phyloP scores from a whole-genome alignment of 495 filamentous ascomycete genomes.

The Penicillium malachiteum region DNA sequence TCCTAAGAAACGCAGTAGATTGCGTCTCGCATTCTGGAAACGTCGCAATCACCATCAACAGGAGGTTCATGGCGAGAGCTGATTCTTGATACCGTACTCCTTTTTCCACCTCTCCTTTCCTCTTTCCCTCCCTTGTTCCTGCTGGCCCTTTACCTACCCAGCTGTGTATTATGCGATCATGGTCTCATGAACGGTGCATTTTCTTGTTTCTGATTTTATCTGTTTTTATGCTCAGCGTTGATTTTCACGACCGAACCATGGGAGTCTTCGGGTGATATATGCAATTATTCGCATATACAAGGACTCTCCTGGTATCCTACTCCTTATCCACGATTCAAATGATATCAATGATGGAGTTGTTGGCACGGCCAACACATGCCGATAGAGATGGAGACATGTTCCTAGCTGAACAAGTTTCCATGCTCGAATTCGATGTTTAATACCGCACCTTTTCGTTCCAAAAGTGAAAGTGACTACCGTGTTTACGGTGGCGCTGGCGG shows the following conservation, averaged over 20 bases:
- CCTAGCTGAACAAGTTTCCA: background rate
- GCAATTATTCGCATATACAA: background rate
- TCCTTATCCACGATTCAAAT: constrained; percentile 4
- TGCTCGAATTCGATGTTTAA: background rate
- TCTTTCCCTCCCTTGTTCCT: background rate
- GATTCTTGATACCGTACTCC: constrained; percentile 12
- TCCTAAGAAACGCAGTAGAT: constrained; percentile 41
- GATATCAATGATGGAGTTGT: constrained; percentile 5
- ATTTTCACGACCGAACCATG: constrained; percentile 23
- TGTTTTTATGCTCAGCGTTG: constrained; percentile 27
- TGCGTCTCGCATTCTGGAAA: constrained; percentile 49
- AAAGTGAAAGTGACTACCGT: background rate
- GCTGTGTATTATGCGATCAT: constrained; percentile 30
- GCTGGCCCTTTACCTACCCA: constrained; percentile 3
- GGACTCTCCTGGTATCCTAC: background rate
- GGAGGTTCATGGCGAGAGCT: constrained; percentile 40
- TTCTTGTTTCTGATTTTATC: background rate
- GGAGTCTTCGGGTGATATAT: background rate
- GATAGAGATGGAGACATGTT: background rate
- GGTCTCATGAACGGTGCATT: constrained; percentile 31
- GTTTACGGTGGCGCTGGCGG: constrained; percentile 4
- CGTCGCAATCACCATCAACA: constrained; percentile 38
- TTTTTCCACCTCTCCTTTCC: background rate
- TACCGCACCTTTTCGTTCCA: background rate
- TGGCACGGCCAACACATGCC: constrained; percentile 2